These are phyloP conservation scores for Hansenula sp. DNA, from an alignment of 1,139 yeast genomes.

Conservation along the genomic window DNA sequence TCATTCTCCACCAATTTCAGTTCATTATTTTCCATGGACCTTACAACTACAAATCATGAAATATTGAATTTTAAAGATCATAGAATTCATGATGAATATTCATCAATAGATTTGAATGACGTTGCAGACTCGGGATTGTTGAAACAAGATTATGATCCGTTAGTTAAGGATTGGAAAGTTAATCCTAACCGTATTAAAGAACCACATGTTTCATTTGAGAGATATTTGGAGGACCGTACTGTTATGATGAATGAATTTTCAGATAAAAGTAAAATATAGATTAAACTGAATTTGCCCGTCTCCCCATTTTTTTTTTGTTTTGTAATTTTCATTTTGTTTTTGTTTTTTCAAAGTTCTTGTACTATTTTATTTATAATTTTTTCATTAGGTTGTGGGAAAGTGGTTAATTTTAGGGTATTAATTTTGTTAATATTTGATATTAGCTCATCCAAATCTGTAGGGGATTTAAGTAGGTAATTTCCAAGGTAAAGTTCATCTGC, in stretches of 20 bases:
- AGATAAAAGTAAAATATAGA: background rate
- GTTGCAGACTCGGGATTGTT: slow-evolving; percentile 10
- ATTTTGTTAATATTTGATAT: slow-evolving; percentile 3
- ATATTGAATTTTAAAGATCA: background rate
- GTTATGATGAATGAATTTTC: slow-evolving; percentile 11
- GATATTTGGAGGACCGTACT: slow-evolving; percentile 13
- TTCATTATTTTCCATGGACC: slow-evolving; percentile 9
- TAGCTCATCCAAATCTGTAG: slow-evolving; percentile 4
- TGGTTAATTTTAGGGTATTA: background rate
- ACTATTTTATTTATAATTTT: slow-evolving; percentile 6
- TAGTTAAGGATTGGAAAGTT: slow-evolving; percentile 9
- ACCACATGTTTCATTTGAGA: slow-evolving; percentile 4
- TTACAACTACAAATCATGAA: background rate
- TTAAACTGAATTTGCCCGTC: too few species aligned
- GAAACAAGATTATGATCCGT: slow-evolving; percentile 16
- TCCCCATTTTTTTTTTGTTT: background rate
- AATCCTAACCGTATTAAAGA: background rate
- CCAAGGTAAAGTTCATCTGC: slow-evolving; percentile 50
- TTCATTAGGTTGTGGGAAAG: slow-evolving; percentile 13
- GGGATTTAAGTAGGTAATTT: slow-evolving; percentile 27
- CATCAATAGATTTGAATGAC: background rate
- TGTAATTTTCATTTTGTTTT: background rate
- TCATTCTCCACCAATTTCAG: slow-evolving; percentile 11
- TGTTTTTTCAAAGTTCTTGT: background rate
- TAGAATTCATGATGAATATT: background rate